Evolutionary conservation across 441 rosid species (phyloP), one percentile per base, ranked within the genome.

Genomic region (Corymbia calophylla): DNA sequence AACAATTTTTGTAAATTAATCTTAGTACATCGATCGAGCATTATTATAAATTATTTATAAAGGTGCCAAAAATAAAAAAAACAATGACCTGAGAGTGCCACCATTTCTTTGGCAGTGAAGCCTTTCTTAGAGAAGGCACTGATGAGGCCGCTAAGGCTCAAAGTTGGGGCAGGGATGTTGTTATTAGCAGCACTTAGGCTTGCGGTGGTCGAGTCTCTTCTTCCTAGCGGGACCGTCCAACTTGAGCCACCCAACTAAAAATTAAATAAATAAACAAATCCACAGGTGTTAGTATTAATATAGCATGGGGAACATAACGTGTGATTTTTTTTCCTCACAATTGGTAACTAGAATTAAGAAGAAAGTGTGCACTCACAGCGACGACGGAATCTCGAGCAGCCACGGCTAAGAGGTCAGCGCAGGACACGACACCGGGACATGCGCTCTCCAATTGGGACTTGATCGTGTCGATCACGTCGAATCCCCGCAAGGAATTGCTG

Each of bases 161-260:
- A 51, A 48, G 5, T 54, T 0, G 27, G 18, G 35, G 53, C 21
- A 7, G 91, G 91, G 21, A 89, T 29, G 88, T 13, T 27, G 53
- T 4, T 54, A 18, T 87, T 80, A 27, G 89, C 91, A 32, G 73
- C 91, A 32, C 47, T 51, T n/a, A 0, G 55, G 56, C 13, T 89
- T 23, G 89, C 91, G 2, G 89, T 77, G 7, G 87, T 89, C 6
- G 91, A 89, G 58, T 89, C 91, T 87, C 89, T 89, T 82, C 89
- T 87, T 32, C 89, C 89, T 12, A 89, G 87, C 7, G 12, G 25
- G 21, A 89, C 89, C 3, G 58, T 77, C 91, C 91, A 89, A 31
- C 44, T 39, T n/a, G 66, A 27, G 19, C 91, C 91, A 9, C 91
- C 91, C n/a, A 89, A 87, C 89, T 89, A 44, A 84, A 11, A 60